Percentiles rank a stretch among this genome's conserved stretches.
Conservation (phyloP, 2,329 filamentous ascomycete genomes). For the Diaporthe caulivora region DNA sequence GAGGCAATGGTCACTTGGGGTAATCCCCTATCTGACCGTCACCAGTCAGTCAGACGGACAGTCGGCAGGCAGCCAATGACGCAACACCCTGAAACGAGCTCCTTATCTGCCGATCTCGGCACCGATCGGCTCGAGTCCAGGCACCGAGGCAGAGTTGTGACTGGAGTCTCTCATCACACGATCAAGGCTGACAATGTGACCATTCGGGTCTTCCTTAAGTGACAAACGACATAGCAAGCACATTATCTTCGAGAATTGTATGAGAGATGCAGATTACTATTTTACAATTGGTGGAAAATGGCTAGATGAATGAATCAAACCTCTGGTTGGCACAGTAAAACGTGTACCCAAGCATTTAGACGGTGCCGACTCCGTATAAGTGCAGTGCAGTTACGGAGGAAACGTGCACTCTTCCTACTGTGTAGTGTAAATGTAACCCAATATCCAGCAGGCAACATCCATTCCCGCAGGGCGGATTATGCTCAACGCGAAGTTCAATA, state of each 20-base stretch:
- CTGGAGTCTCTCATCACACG: no score
- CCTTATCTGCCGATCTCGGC: constrained; percentile 23
- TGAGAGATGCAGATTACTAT: no score
- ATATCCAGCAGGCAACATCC: constrained; percentile 10
- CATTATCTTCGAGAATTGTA: no score
- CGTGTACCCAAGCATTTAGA: neutral
- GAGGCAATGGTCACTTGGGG: constrained; percentile 19
- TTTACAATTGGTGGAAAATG: no score
- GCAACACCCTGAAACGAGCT: constrained; percentile 29
- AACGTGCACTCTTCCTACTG: neutral
- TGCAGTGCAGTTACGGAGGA: neutral
- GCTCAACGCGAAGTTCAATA: constrained; percentile 11
- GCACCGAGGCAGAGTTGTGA: neutral
- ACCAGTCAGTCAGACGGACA: neutral
- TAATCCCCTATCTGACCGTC: constrained; percentile 24
- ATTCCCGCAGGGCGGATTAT: neutral
- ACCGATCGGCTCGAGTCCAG: neutral
- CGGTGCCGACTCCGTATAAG: neutral
- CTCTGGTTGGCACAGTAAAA: no score
- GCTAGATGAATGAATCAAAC: neutral
- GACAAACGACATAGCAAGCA: no score
- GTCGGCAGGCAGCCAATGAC: constrained; percentile 29
- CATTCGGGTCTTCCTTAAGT: no score
- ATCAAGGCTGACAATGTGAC: no score
- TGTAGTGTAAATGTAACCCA: neutral